These are phyloP conservation scores for Ceratocystis harringtonii DNA, from an alignment of 2,329 filamentous ascomycete species.

Conservation along the genomic window DNA sequence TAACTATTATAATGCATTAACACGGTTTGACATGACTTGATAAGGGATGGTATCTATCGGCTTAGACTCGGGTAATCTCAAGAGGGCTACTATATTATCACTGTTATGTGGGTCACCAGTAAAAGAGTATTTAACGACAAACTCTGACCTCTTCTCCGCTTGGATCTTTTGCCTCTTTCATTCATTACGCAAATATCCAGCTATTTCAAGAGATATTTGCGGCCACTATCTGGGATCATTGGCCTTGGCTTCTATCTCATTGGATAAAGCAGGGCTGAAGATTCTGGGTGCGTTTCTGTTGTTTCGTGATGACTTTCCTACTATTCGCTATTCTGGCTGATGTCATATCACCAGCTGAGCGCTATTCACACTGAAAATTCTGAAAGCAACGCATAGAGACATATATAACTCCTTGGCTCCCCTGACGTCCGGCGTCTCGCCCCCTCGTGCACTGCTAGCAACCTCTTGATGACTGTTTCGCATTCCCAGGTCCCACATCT, in stretches of 20 bases:
- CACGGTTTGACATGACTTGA: neutral
- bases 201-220: neutral
- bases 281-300: conserved; percentile 6
- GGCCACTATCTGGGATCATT: neutral
- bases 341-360: conserved; percentile 11
- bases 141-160: neutral
- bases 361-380: conserved; percentile 18
- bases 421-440: neutral
- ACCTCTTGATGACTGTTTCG: neutral
- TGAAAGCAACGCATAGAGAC: conserved; percentile 15
- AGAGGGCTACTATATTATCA: neutral
- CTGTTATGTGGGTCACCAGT: neutral
- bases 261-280: conserved; percentile 9
- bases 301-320: conserved; percentile 17
- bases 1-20: neutral
- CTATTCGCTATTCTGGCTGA: neutral
- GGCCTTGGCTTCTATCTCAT: neutral
- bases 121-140: conserved; percentile 2
- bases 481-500: neutral
- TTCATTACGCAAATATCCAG: neutral
- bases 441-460: no score
- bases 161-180: neutral
- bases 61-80: neutral
- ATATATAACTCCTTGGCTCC: neutral
- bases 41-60: neutral